phyloP scores from a whole-genome alignment of 495 filamentous ascomycete genomes.

The Lasiosphaeria ovina region DNA sequence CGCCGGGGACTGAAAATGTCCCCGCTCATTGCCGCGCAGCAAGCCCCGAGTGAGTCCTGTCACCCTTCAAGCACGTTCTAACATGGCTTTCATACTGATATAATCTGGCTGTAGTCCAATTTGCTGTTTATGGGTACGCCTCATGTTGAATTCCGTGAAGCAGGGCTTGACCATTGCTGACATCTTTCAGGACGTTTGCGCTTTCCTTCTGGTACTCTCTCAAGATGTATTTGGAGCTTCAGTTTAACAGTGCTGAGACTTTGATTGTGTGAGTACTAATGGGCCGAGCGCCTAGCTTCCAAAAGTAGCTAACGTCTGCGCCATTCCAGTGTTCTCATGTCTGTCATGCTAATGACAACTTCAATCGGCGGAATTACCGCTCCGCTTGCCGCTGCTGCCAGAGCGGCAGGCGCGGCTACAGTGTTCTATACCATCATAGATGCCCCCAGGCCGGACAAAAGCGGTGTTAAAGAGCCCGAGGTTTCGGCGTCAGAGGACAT shows the following conservation, averaged over 20 bases:
- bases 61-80: neutral
- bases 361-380: constrained; percentile 50
- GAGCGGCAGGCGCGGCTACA: constrained; percentile 52
- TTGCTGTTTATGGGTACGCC: constrained; percentile 43
- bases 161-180: neutral
- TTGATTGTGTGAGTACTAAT: constrained; percentile 50
- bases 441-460: constrained; percentile 44
- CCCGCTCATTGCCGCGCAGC: constrained; percentile 47
- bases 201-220: constrained; percentile 46
- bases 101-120: constrained; percentile 33
- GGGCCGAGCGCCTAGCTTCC: neutral
- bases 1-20: constrained; percentile 51
- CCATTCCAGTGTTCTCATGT: constrained; percentile 49
- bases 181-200: constrained; percentile 40
- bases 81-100: neutral
- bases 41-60: constrained; percentile 37
- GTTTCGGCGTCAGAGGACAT: constrained; percentile 53
- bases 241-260: constrained; percentile 32
- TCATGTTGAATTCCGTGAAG: neutral
- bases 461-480: constrained; percentile 46
- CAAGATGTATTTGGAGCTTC: constrained; percentile 29
- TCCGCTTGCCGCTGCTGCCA: constrained; percentile 49
- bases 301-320: neutral
- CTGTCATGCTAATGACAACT: constrained; percentile 56
- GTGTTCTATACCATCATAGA: constrained; percentile 59